Percentiles rank a stretch among this genome's conserved stretches.
These are phyloP conservation scores for Talaromyces sp. DNA, from an alignment of 2,329 filamentous ascomycete species.

Conservation along the genomic window DNA sequence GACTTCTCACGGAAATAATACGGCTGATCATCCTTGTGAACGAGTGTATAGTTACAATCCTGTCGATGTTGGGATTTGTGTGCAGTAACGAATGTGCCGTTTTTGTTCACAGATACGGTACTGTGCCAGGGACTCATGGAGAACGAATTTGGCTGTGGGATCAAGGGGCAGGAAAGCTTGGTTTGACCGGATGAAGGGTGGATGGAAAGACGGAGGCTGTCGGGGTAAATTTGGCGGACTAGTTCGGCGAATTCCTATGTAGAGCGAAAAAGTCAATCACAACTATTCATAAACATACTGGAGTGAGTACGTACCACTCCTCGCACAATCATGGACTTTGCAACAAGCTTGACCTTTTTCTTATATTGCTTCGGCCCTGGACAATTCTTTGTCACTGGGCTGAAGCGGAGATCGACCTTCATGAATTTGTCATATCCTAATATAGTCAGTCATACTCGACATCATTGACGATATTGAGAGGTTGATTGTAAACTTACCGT, in stretches of 20 bases:
- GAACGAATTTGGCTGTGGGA: conserved; percentile 24
- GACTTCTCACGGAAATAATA: conserved; percentile 53
- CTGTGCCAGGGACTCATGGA: conserved; percentile 36
- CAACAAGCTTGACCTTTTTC: conserved; percentile 3
- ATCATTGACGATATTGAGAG: background rate
- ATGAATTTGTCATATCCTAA: conserved; percentile 8
- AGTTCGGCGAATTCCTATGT: conserved; percentile 25
- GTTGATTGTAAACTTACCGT: background rate
- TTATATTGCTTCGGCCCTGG: conserved; percentile 7
- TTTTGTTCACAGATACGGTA: conserved; percentile 29
- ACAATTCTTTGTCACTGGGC: conserved; percentile 5
- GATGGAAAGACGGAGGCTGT: conserved; percentile 30
- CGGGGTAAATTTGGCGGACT: conserved; percentile 26
- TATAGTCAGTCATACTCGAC: background rate
- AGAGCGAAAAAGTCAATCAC: too few relatives aligned
- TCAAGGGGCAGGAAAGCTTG: conserved; percentile 27
- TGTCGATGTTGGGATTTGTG: conserved; percentile 27
- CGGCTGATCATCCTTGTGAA: conserved; percentile 45
- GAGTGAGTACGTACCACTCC: background rate
- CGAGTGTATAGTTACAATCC: conserved; percentile 41
- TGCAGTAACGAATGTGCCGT: conserved; percentile 26
- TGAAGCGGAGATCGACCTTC: conserved; percentile 9
- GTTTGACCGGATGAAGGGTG: conserved; percentile 27
- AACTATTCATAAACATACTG: too few relatives aligned
- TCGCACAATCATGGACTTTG: conserved; percentile 10